These are phyloP conservation scores for Trifolium subterraneum DNA, from an alignment of 306 rosid species.

Conservation along the genomic window DNA sequence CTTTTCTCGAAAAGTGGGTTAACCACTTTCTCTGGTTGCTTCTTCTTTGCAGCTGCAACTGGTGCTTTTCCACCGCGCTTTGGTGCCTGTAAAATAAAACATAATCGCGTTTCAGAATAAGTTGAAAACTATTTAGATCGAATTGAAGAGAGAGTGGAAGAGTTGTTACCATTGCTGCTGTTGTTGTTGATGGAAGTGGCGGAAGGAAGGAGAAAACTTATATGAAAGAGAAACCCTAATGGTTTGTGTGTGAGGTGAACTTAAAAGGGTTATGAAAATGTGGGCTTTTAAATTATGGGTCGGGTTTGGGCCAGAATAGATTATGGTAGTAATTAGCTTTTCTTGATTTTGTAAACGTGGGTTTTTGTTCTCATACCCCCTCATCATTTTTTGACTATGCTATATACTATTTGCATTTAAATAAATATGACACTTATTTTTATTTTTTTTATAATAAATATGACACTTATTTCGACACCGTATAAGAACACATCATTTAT, in stretches of 20 bases:
- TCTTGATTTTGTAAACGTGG: no score
- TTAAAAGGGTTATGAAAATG: neutral
- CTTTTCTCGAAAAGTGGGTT: slow-evolving; percentile 86
- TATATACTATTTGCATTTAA: no score
- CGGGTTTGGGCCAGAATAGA: neutral
- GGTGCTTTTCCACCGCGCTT: slow-evolving; percentile 38
- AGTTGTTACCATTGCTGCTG: slow-evolving; percentile 11
- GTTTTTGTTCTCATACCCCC: no score
- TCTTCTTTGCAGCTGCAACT: slow-evolving; percentile 37
- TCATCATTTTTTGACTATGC: no score
- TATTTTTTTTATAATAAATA: no score
- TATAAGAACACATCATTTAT: no score
- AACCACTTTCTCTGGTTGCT: slow-evolving; percentile 57
- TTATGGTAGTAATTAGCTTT: no score
- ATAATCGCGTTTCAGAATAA: neutral
- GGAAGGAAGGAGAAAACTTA: neutral
- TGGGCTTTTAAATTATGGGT: neutral
- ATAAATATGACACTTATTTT: no score
- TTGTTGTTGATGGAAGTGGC: slow-evolving; percentile 8
- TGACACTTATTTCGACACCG: no score
- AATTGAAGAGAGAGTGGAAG: neutral
- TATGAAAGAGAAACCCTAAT: slow-evolving; percentile 4
- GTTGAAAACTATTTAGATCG: neutral
- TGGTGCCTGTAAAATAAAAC: slow-evolving; percentile 26
- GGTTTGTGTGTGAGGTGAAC: neutral